These are phyloP conservation scores for Limnanthes douglasii DNA, from an alignment of 345 rosid genomes.

Conservation along the genomic window DNA sequence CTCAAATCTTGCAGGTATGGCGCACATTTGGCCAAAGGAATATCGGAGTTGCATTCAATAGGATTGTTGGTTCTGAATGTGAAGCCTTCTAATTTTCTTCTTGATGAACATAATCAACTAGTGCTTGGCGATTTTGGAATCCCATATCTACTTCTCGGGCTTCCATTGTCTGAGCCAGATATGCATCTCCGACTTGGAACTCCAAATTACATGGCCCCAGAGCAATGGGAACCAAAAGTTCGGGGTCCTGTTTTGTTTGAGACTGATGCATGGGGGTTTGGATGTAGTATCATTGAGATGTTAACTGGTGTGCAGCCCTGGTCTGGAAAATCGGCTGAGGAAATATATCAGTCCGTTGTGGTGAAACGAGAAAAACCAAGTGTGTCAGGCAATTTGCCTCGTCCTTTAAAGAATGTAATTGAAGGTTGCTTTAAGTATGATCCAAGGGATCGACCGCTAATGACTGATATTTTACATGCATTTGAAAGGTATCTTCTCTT, in stretches of 20 bases:
- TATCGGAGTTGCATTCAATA: slow-evolving; percentile 50
- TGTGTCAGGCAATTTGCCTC: slow-evolving; percentile 65
- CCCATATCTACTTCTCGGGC: slow-evolving; percentile 58
- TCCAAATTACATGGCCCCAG: slow-evolving; percentile 97
- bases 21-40: slow-evolving; percentile 50
- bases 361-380: slow-evolving; percentile 55
- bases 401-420: slow-evolving; percentile 52
- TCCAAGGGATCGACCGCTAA: slow-evolving; percentile 73
- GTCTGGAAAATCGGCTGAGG: slow-evolving; percentile 50
- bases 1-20: slow-evolving; percentile 44
- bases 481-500: slow-evolving; percentile 38
- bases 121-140: slow-evolving; percentile 72
- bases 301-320: slow-evolving; percentile 76
- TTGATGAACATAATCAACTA: slow-evolving; percentile 48
- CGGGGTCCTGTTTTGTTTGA: slow-evolving; percentile 81
- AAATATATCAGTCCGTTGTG: slow-evolving; percentile 54
- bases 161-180: slow-evolving; percentile 52
- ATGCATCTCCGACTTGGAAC: slow-evolving; percentile 61
- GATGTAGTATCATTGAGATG: slow-evolving; percentile 89
- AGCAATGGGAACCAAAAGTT: slow-evolving; percentile 85
- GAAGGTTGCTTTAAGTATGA: slow-evolving; percentile 84
- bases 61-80: slow-evolving; percentile 65
- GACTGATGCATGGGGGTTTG: slow-evolving; percentile 95
- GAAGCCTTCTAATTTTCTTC: slow-evolving; percentile 69
- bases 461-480: slow-evolving; percentile 53